Evolutionary conservation across 2,329 filamentous ascomycete genomes (phyloP).

Genomic region (Fusarium sp.): DNA sequence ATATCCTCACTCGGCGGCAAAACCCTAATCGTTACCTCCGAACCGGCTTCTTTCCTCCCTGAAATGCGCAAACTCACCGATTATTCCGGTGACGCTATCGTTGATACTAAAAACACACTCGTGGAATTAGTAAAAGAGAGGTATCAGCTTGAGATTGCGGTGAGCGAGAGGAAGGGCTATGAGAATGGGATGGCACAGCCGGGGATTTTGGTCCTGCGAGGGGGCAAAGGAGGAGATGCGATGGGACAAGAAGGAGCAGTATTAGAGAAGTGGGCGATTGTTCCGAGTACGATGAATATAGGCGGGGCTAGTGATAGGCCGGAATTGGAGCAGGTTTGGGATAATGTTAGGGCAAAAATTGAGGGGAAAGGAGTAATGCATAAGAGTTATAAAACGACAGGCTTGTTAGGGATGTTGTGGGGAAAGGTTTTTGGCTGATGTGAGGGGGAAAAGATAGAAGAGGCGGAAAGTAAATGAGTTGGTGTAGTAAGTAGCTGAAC

Average conservation of each 20-base stretch:
- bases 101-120: not conserved
- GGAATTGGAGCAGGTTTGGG: not conserved
- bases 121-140: not conserved
- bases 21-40: not conserved
- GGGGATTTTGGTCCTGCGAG: not conserved
- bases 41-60: not conserved
- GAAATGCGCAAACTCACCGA: not conserved
- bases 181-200: not conserved
- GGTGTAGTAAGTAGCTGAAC: not conserved
- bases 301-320: not conserved
- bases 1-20: not conserved
- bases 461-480: not conserved
- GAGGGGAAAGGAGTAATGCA: not conserved
- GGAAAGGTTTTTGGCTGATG: not conserved
- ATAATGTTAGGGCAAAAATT: not conserved
- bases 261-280: not conserved
- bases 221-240: not conserved
- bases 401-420: not conserved
- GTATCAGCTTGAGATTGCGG: not conserved
- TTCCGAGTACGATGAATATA: not conserved
- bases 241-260: not conserved
- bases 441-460: accelerated
- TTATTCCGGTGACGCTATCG: not conserved
- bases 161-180: not conserved
- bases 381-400: not conserved